Conservation (phyloP, 257 asterid species). For the Haberlea rhodopensis region DNA sequence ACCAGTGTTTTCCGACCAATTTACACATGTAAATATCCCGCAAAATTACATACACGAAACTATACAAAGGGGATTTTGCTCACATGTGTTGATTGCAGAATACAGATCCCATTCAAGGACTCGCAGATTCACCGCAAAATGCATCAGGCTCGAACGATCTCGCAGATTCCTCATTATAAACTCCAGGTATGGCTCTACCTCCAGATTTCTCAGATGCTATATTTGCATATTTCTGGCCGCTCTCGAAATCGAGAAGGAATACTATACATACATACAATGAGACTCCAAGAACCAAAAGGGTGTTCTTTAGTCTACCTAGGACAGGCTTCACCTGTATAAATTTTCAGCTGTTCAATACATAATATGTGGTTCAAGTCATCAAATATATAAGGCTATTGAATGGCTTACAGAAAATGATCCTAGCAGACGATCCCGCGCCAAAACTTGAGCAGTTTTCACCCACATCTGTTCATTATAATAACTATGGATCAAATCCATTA, state of each 20-base stretch:
- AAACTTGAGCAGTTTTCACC: slow-evolving; percentile 91
- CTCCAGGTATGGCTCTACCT: slow-evolving; percentile 69
- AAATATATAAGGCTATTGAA: background rate
- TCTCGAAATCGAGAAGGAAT: slow-evolving; percentile 42
- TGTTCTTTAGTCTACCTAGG: slow-evolving; percentile 67
- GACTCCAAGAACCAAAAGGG: slow-evolving; percentile 68
- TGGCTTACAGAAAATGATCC: slow-evolving; percentile 82
- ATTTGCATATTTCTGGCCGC: slow-evolving; percentile 27
- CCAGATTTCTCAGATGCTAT: slow-evolving; percentile 40
- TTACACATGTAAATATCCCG: background rate
- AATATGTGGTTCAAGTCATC: background rate
- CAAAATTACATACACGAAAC: background rate
- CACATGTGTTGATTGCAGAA: background rate
- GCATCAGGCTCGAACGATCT: slow-evolving; percentile 83
- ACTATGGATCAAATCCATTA: slow-evolving; percentile 1
- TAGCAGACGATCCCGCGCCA: slow-evolving; percentile 91
- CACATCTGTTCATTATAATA: slow-evolving; percentile 53
- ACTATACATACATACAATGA: slow-evolving; percentile 50
- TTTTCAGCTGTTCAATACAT: background rate
- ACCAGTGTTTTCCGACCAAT: too few species aligned
- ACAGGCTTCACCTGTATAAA: slow-evolving; percentile 77
- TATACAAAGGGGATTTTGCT: background rate
- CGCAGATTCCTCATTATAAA: slow-evolving; percentile 81
- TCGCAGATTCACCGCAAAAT: slow-evolving; percentile 64
- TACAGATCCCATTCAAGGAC: background rate